phyloP scores from a whole-genome alignment of 345 rosid genomes.

The Eucalyptus pauciflora region DNA sequence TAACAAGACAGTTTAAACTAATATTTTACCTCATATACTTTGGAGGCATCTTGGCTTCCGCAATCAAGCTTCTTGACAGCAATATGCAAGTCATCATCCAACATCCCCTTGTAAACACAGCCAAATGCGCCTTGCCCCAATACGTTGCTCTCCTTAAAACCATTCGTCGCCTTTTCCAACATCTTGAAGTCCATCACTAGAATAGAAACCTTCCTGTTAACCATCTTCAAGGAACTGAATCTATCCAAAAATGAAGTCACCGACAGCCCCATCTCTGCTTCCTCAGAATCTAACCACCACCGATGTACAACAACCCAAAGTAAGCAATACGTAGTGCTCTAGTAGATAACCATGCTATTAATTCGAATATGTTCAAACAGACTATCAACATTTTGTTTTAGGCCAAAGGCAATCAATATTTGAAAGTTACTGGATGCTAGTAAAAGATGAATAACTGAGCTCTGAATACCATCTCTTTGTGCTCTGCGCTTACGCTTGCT shows the following conservation, averaged over 20 bases:
- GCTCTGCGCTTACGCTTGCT: conserved; percentile 28
- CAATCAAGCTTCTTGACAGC: conserved; percentile 89
- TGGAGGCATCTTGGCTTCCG: conserved; percentile 48
- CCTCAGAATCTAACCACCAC: conserved; percentile 15
- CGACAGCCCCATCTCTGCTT: conserved; percentile 33
- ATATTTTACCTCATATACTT: conserved; percentile 59
- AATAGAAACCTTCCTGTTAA: conserved; percentile 32
- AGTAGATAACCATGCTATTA: background rate
- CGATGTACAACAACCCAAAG: background rate
- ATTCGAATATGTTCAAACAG: background rate
- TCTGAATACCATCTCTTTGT: conserved; percentile 15
- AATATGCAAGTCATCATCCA: conserved; percentile 45
- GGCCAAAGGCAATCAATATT: background rate
- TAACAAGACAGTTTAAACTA: background rate
- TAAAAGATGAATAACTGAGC: conserved; percentile 31
- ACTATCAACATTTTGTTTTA: background rate
- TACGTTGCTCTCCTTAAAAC: conserved; percentile 55
- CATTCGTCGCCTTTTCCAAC: conserved; percentile 61
- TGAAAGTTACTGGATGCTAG: background rate
- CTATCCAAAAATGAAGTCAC: conserved; percentile 42
- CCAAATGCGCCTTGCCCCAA: conserved; percentile 95
- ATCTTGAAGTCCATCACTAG: conserved; percentile 48
- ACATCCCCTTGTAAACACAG: conserved; percentile 55
- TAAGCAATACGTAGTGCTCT: background rate
- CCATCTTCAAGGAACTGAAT: conserved; percentile 31